A percentile compares a stretch with the other conserved stretches of the same genome.
phyloP scores from a whole-genome alignment of 352 stramenopile species.

The Thraustochytrium striatum region DNA sequence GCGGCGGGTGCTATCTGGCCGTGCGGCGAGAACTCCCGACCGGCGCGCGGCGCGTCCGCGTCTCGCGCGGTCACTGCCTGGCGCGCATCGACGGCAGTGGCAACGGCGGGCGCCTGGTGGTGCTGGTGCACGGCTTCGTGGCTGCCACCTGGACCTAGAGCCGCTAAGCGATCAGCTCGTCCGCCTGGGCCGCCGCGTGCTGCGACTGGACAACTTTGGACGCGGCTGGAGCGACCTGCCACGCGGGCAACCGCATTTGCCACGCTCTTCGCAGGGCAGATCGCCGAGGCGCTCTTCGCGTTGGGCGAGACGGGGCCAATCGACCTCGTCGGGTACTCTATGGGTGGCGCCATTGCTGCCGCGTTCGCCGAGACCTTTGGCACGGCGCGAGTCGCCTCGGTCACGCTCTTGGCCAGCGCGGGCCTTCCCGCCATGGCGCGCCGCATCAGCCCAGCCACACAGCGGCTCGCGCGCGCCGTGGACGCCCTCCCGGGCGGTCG shows the following conservation, averaged over 20 bases:
- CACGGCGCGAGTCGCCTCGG: not conserved
- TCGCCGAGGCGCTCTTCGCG: slow-evolving; percentile 6
- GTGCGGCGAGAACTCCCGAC: not conserved
- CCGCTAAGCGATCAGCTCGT: not conserved
- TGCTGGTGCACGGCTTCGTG: slow-evolving; percentile 28
- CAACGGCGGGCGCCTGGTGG: slow-evolving; percentile 27
- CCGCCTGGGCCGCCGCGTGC: not conserved
- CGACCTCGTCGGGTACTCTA: slow-evolving; percentile 25
- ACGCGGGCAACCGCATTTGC: not conserved
- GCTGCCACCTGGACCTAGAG: slow-evolving; percentile 5
- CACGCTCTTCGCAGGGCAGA: slow-evolving; percentile 30
- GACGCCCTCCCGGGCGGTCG: not conserved
- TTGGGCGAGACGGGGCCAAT: slow-evolving; percentile 3
- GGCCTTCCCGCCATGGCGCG: not conserved
- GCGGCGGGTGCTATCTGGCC: not conserved
- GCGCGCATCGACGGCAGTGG: slow-evolving; percentile 6
- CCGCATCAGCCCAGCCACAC: not conserved
- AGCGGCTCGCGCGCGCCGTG: not conserved
- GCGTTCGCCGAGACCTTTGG: slow-evolving; percentile 9
- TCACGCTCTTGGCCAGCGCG: not conserved
- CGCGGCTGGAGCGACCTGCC: slow-evolving; percentile 10
- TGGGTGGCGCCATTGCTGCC: slow-evolving; percentile 20
- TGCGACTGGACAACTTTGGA: slow-evolving; percentile 20
- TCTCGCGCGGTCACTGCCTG: not conserved
- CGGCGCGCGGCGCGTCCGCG: not conserved